Base-by-base conservation (phyloP, 2,329 filamentous ascomycete genomes). In the Whalleya microplaca region DNA sequence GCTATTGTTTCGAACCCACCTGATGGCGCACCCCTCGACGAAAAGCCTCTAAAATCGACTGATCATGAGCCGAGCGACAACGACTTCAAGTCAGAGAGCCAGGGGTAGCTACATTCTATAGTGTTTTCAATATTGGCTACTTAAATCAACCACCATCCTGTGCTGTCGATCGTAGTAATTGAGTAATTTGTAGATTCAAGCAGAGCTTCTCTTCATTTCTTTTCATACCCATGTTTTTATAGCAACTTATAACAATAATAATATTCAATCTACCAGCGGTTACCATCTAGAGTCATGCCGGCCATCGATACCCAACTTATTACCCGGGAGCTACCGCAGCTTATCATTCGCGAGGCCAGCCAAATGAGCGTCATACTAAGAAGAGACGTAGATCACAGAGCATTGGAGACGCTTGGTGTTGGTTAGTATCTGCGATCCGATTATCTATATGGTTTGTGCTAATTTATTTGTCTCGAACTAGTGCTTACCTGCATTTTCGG, bases 21-120 rank as follows among this genome's bases (percentile, higher is more conserved):
- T 44, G 53, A 62, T 51, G 48, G 53, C 49, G 43, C 40, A 19
- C 27, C 55, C 53, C 19, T 23, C 41, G 46, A 42, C 18, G 49
- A 43, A 51, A 53, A 45, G 49, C 32, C 41, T 55, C 51, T 45
- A 54, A 47, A 52, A 64, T 64, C 55, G 62, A 59, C 55, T 51
- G 59, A 64, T 62, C n/a, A 64, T 64, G 62, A 44, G 61, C 32
- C 45, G 53, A 57, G 61, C 62, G 59, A 48, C 59, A 49, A 57
- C 43, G 43, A 57, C 48, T 27, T 57, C 51, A 41, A 48, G 51
- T 56, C 20, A 51, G 46, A 51, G 41, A 51, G 7, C 40, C 12
- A 52, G 51, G 59, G 56, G 19, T 53, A n/a, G n/a, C n/a, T n/a
- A 21, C 41, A 19, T 41, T 10, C 27, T 21, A 41, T 18, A 45